Evolutionary conservation across 2,329 filamentous ascomycete genomes (phyloP), one percentile per base, ranked within the genome.

Genomic region (Simplicillium sp.): DNA sequence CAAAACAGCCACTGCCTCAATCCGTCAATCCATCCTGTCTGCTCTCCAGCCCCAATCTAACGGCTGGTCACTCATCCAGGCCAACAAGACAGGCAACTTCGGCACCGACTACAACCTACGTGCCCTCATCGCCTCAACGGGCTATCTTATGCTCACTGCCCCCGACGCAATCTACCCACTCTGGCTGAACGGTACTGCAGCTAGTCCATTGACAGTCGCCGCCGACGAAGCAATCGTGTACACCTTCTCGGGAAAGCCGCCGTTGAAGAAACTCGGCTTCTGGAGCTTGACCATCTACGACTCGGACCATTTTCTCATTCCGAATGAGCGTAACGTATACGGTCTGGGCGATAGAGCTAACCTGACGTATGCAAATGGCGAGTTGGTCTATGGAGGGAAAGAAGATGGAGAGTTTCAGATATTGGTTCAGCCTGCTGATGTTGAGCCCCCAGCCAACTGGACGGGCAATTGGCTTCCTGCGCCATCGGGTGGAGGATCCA

Each of bases 261-360:
- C 35, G n/a, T 36, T 44, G 25, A 17, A 35, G 7, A 7, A 28
- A 4, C 18, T 39, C 14, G 42, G 44, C 9, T 58, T 56, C 42
- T 56, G 55, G 54, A 54, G 51, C 43, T 9, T 58, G 39, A 51
- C 52, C 1, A 43, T 47, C 13, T 56, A 60, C 37, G 44, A 52
- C 46, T 33, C 34, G 9, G 37, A 48, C 3, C 42, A 48, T 17
- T 49, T 46, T 14, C 46, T 59, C 3, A 46, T 58, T 25, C 15
- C 39, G 4, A 58, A 58, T 39, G n/a, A 37, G 1, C 34, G 50
- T 18, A 34, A 51, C 25, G 41, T 44, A 4, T 58, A 54, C 37
- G 44, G 48, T 3, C 37, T 58, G 6, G 52, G 52, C 3, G 52
- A 53, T 39, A 45, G 52, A 7, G 49, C 45, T 33, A 49, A 50